Evolutionary conservation across 2,329 filamentous ascomycete genomes (phyloP), one percentile per base, ranked within the genome.

Genomic region (Bipolaris bicolor): DNA sequence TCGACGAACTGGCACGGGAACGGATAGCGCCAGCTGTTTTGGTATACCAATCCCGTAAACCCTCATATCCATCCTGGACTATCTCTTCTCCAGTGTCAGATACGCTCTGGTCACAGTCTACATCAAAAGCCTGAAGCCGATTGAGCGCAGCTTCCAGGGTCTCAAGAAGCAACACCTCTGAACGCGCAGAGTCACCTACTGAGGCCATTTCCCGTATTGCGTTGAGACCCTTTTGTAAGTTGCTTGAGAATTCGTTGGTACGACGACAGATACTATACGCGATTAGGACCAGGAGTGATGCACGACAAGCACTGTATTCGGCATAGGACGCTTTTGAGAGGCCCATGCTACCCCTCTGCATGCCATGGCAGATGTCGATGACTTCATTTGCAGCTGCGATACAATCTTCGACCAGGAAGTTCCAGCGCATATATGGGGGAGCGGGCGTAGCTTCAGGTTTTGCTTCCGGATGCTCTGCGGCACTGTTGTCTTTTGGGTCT

Each of bases 301-400:
- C 61, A 3, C 61, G 58, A 31, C 61, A 63, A 26, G 61, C 51
- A 44, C 57, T 60, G 22, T 54, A 62, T 18, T 62, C 60, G 29
- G 48, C 48, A 55, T 64, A 64, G 7, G 52, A 57, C 20, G 61
- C 52, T 33, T 50, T 57, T 37, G 59, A 59, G 37, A 64, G 59
- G 29, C 59, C 61, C n/a, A 62, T 60, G 2, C 47, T 31, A n/a
- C 52, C 40, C 7, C 44, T 49, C 6, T 58, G 59, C 49, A 64
- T 55, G 31, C 22, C 39, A 2, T 49, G 55, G 16, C 55, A 58
- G 29, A 55, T 53, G 9, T 49, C 31, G 29, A 64, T 60, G 26
- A 47, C 56, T 48, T 58, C 55, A 15, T 53, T 46, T 11, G 61
- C 55, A n/a, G 58, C 56, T 29, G 49, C 37, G 10, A 64, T 39